Conservation (phyloP, 1,139 yeast genomes). For the Candida sp. region DNA sequence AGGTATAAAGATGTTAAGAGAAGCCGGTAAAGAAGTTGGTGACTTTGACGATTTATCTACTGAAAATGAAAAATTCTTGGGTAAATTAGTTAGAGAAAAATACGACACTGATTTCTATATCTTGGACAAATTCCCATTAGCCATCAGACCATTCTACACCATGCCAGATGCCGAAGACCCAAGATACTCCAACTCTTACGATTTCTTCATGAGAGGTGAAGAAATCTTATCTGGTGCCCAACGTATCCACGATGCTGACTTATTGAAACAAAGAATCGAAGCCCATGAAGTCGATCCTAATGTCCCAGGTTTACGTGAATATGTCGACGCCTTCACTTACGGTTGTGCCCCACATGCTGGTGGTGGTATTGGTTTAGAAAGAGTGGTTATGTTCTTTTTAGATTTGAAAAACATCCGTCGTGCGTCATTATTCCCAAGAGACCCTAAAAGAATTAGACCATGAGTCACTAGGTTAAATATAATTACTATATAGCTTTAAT, state of each 20-base stretch:
- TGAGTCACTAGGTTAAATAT: constrained; percentile 14
- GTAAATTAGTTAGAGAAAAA: constrained; percentile 87
- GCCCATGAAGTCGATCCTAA: constrained; percentile 81
- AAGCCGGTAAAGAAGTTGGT: constrained; percentile 76
- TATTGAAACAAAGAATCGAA: constrained; percentile 77
- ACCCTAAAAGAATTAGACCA: constrained; percentile 93
- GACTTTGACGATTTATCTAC: constrained; percentile 91
- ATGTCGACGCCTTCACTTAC: constrained; percentile 86
- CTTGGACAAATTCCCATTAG: constrained; percentile 96
- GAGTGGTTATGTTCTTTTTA: constrained; percentile 97
- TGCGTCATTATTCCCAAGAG: constrained; percentile 98
- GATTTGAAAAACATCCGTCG: constrained; percentile 97
- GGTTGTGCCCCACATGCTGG: constrained; percentile 99
- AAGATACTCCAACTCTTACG: constrained; percentile 90
- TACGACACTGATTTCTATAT: constrained; percentile 97
- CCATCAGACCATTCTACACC: constrained; percentile 96
- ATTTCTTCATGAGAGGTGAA: constrained; percentile 99
- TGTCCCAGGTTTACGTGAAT: constrained; percentile 82
- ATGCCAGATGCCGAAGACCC: constrained; percentile 97
- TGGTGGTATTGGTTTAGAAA: constrained; percentile 99
- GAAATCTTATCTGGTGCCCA: constrained; percentile 99
- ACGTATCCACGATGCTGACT: constrained; percentile 92
- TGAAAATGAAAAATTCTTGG: constrained; percentile 91
- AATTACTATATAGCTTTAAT: too few relatives aligned
- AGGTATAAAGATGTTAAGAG: constrained; percentile 82